Evolutionary conservation across 2,329 filamentous ascomycete genomes (phyloP).

Genomic region (Talaromyces sp.): DNA sequence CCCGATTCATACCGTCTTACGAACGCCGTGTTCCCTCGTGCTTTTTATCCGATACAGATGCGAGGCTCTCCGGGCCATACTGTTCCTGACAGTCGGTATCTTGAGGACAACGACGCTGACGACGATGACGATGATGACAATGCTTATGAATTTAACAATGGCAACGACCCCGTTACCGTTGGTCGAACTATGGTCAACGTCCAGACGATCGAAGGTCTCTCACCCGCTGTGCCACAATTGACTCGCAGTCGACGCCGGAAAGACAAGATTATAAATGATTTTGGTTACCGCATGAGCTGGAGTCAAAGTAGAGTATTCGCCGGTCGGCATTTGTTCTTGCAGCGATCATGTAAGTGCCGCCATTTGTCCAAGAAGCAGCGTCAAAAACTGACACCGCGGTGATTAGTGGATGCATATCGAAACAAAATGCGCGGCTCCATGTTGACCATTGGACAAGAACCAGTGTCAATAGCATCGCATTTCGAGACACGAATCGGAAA

Average conservation of each 20-base stretch:
- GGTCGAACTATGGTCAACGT: constrained; percentile 56
- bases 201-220: constrained; percentile 64
- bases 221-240: constrained; percentile 71
- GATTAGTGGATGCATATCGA: constrained; percentile 82
- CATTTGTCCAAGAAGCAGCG: neutral
- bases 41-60: constrained; percentile 92
- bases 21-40: constrained; percentile 84
- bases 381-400: neutral
- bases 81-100: constrained; percentile 70
- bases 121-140: constrained; percentile 47
- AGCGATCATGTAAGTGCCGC: constrained; percentile 74
- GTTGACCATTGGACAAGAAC: constrained; percentile 71
- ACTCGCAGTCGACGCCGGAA: constrained; percentile 66
- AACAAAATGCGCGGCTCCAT: constrained; percentile 85
- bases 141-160: constrained; percentile 25
- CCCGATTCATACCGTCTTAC: constrained; percentile 90
- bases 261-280: constrained; percentile 86
- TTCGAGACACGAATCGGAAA: constrained; percentile 88
- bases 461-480: constrained; percentile 70
- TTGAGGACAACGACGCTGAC: constrained; percentile 50
- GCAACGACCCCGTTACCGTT: constrained; percentile 32
- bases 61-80: constrained; percentile 70
- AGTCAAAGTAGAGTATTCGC: constrained; percentile 90
- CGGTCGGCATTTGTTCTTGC: constrained; percentile 78
- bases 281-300: constrained; percentile 96